Conservation (phyloP, 1,139 yeast genomes). For the Eremothecium cymbalariae region DNA sequence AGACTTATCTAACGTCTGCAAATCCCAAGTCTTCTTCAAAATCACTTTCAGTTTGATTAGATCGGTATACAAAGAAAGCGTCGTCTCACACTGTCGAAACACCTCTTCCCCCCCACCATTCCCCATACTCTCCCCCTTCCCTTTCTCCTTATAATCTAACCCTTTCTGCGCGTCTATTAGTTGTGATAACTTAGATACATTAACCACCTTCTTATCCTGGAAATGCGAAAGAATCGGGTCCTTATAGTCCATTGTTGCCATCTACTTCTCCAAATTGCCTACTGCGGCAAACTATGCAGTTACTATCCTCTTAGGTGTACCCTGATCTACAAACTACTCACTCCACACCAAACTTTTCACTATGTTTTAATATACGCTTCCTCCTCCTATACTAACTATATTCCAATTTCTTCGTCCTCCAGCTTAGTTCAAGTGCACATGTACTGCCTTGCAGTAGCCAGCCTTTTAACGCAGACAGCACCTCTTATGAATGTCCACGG, state of each 20-base stretch:
- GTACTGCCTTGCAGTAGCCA: no score
- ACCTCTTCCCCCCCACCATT: constrained; percentile 3
- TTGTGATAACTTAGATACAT: constrained; percentile 8
- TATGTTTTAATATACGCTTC: no score
- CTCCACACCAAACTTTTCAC: no score
- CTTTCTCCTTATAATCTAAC: background rate
- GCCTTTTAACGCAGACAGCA: no score
- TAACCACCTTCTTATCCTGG: constrained; percentile 8
- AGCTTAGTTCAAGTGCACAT: no score
- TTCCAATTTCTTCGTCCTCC: no score
- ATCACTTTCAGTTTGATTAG: constrained; percentile 18
- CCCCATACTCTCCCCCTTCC: background rate
- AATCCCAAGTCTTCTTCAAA: constrained; percentile 22
- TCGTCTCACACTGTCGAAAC: constrained; percentile 9
- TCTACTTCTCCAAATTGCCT: no score
- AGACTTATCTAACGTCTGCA: constrained; percentile 18
- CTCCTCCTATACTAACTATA: no score
- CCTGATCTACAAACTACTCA: no score
- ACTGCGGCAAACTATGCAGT: no score
- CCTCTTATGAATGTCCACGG: no score
- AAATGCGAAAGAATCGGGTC: constrained; percentile 14
- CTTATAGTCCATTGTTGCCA: constrained; percentile 10
- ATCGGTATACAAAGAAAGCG: constrained; percentile 16
- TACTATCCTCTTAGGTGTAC: no score
- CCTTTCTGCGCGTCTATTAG: constrained; percentile 10